phyloP scores from a whole-genome alignment of 2,329 filamentous ascomycete genomes.

The Coniochaeta sp. region DNA sequence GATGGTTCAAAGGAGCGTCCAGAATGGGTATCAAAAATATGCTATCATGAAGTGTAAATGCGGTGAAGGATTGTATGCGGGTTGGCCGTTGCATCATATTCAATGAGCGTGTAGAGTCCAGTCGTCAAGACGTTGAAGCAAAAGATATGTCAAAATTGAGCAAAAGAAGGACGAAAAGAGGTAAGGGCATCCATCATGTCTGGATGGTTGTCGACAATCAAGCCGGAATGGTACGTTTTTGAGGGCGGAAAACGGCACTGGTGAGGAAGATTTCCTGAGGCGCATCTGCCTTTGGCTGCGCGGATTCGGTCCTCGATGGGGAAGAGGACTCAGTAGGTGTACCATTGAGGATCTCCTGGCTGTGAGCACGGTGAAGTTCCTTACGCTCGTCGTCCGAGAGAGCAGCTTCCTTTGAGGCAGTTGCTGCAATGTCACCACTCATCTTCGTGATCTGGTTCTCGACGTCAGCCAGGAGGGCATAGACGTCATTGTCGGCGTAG shows the following conservation, averaged over 20 bases:
- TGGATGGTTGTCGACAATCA: background rate
- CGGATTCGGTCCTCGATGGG: slow-evolving; percentile 1
- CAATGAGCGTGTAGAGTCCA: slow-evolving; percentile 6
- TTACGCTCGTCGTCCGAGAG: slow-evolving; percentile 27
- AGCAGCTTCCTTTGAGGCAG: slow-evolving; percentile 21
- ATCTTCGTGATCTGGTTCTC: slow-evolving; percentile 50
- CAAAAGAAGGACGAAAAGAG: background rate
- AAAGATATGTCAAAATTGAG: background rate
- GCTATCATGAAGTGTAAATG: slow-evolving; percentile 1
- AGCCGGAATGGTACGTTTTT: slow-evolving; percentile 4
- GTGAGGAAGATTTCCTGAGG: slow-evolving; percentile 34
- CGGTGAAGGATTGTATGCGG: slow-evolving; percentile 10
- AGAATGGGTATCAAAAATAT: slow-evolving; percentile 13
- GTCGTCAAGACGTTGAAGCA: slow-evolving; percentile 4
- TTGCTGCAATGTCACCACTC: slow-evolving; percentile 27
- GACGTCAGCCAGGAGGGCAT: slow-evolving; percentile 58
- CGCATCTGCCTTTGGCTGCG: slow-evolving; percentile 2
- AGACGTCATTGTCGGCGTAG: slow-evolving; percentile 61
- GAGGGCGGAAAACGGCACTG: slow-evolving; percentile 40
- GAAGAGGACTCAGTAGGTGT: slow-evolving; percentile 14
- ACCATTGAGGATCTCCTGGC: slow-evolving; percentile 41
- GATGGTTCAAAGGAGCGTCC: slow-evolving; percentile 10
- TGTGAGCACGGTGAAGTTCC: slow-evolving; percentile 38
- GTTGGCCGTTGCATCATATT: slow-evolving; percentile 11
- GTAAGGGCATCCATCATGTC: too few relatives aligned